These are phyloP conservation scores for Takashimella koratensis DNA, from an alignment of 1,284 basidiomycete species.

Conservation along the genomic window DNA sequence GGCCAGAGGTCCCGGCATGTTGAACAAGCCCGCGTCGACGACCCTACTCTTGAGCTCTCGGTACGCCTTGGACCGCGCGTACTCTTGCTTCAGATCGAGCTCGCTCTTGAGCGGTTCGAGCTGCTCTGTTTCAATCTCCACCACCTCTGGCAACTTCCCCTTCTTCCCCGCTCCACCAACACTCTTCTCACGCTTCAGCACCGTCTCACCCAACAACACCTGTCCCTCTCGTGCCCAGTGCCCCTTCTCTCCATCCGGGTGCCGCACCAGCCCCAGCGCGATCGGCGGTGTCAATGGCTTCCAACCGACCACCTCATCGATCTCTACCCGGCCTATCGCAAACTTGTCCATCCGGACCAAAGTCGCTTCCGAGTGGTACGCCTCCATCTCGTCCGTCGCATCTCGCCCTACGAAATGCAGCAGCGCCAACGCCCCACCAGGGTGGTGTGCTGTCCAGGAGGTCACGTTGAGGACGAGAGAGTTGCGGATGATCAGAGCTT, in stretches of 20 bases:
- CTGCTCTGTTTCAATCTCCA: constrained; percentile 25
- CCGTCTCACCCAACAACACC: constrained; percentile 23
- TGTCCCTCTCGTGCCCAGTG: constrained; percentile 45
- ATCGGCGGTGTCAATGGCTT: constrained; percentile 82
- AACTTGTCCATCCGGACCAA: constrained; percentile 65
- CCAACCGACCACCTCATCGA: constrained; percentile 55
- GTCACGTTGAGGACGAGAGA: constrained; percentile 74
- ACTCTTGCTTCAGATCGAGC: constrained; percentile 60
- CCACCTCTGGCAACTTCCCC: constrained; percentile 5
- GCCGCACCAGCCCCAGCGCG: constrained; percentile 72
- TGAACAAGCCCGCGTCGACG: constrained; percentile 76
- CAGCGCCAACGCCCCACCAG: constrained; percentile 83
- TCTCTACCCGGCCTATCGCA: constrained; percentile 68
- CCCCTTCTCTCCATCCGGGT: constrained; percentile 39
- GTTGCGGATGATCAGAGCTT: constrained; percentile 75
- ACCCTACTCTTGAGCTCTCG: constrained; percentile 72
- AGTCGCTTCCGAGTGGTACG: constrained; percentile 76
- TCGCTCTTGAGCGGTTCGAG: constrained; percentile 54
- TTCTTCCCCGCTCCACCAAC: neutral
- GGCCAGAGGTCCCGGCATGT: constrained; percentile 67
- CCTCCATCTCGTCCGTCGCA: constrained; percentile 89
- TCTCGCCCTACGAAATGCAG: constrained; percentile 96
- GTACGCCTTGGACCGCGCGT: constrained; percentile 72
- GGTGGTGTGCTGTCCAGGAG: constrained; percentile 79
- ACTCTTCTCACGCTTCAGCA: constrained; percentile 1